Evolutionary conservation across 2,329 filamentous ascomycete species (phyloP), one percentile per base, ranked within the genome.

Genomic region (Cucurbitaria berberidis): DNA sequence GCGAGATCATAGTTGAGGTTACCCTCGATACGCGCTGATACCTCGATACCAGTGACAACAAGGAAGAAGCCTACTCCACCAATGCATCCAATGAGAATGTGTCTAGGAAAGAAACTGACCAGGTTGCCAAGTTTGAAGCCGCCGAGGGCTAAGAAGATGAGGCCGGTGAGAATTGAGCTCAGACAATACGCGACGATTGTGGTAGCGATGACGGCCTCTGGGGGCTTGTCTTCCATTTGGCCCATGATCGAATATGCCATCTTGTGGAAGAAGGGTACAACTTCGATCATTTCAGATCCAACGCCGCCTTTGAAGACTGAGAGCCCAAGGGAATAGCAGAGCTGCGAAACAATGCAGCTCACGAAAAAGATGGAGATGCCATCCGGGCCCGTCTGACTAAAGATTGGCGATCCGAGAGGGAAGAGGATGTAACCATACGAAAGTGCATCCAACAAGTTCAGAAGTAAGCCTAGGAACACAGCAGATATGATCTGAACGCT

Each of bases 301-400:
- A 99, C 87, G 3, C 91, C 92, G 15, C 95, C 93, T 62, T 85
- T 89, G 78, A 99, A 99, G 29, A 91, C 87, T 67, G 93, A 97
- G 0, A 91, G 89, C 3, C 87, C 87, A 18, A 83, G 82, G 0
- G 93, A 97, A 72, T 93, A 98, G 15, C 91, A 89, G 45, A 99
- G 76, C 72, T 99, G 95, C 0, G 95, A 90, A 35, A 98, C 84
- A 59, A 99, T 96, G 51, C 93, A 97, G 81, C 93, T 97, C 63
- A 99, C 90, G 74, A 98, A 99, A 78, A 98, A 99, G 76, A 99
- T 97, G 0, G 95, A 96, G 50, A 99, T 96, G 21, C 95, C 95
- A 51, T 96, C 93, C 0, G 93, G 88, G 1, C 93, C 95, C 6
- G 98, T 85, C 57, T 89, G 84, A 24, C 89, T 85, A 73, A 99